Conservation (phyloP, 371 early-diverging fungal genomes). For the Circinella minor region DNA sequence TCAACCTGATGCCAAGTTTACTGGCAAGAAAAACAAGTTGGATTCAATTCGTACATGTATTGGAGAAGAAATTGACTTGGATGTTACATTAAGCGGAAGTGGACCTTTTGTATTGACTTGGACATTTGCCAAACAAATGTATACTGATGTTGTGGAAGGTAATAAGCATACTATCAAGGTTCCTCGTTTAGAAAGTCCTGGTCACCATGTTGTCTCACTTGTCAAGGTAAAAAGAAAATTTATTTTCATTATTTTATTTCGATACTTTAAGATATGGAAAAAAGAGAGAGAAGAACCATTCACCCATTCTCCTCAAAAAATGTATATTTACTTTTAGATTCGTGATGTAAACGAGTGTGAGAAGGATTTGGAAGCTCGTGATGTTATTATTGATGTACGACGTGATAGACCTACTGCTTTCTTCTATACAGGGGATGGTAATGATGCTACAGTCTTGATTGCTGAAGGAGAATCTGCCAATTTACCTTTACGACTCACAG, state of each 20-base stretch:
- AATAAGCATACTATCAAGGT: slow-evolving; percentile 35
- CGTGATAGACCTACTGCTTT: slow-evolving; percentile 53
- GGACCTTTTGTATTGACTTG: slow-evolving; percentile 44
- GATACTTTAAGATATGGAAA: no score
- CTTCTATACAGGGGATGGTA: slow-evolving; percentile 33
- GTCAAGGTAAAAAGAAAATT: slow-evolving; percentile 29
- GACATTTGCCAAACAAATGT: slow-evolving; percentile 36
- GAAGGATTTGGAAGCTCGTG: slow-evolving; percentile 49
- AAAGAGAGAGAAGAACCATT: no score
- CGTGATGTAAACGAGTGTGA: slow-evolving; percentile 48
- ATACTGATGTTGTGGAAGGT: slow-evolving; percentile 32
- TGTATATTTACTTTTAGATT: slow-evolving; percentile 31
- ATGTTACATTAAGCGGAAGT: slow-evolving; percentile 46
- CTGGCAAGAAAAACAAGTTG: slow-evolving; percentile 6
- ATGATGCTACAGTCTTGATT: slow-evolving; percentile 25
- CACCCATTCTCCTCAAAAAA: background rate
- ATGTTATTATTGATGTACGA: slow-evolving; percentile 51
- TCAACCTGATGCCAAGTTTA: slow-evolving; percentile 56
- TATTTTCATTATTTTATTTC: no score
- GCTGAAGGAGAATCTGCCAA: slow-evolving; percentile 37
- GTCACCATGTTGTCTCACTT: slow-evolving; percentile 47
- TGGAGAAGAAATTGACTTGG: slow-evolving; percentile 39
- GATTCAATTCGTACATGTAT: slow-evolving; percentile 43
- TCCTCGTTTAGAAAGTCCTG: slow-evolving; percentile 43
- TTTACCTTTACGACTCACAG: slow-evolving; percentile 48